phyloP scores from a whole-genome alignment of 345 rosid species.

The Gossypium longicalyx region DNA sequence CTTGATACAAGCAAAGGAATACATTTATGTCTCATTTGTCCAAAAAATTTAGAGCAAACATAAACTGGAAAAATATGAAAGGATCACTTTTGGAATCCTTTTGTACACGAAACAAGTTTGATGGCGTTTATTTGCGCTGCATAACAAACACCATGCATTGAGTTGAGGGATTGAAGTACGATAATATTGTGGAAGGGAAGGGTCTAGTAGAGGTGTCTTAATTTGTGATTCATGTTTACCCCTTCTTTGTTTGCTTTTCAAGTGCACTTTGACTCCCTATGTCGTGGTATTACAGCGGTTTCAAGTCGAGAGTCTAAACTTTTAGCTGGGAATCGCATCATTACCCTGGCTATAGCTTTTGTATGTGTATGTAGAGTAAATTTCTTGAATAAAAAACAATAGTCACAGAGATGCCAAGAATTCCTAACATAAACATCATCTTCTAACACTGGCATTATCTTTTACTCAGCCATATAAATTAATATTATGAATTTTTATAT shows the following conservation, averaged over 20 bases:
- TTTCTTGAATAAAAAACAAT: too few species aligned
- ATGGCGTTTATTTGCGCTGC: not conserved
- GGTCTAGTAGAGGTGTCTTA: slow-evolving; percentile 61
- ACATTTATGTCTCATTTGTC: slow-evolving; percentile 2
- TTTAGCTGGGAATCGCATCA: slow-evolving; percentile 80
- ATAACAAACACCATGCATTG: not conserved
- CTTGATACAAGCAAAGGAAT: not conserved
- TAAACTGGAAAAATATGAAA: not conserved
- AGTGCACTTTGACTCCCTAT: slow-evolving; percentile 86
- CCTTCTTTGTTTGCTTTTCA: slow-evolving; percentile 12
- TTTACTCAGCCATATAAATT: slow-evolving; percentile 69
- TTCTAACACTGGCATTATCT: not conserved
- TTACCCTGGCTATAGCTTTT: slow-evolving; percentile 51
- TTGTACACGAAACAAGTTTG: not conserved
- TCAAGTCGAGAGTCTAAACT: slow-evolving; percentile 94
- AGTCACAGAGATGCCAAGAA: too few species aligned
- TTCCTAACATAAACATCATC: not conserved
- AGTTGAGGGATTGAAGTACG: slow-evolving; percentile 76
- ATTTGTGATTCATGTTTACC: not conserved
- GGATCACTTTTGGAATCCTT: not conserved
- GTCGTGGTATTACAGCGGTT: slow-evolving; percentile 67
- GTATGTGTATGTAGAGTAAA: not conserved
- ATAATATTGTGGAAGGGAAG: slow-evolving; percentile 76
- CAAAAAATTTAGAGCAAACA: not conserved
- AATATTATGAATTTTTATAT: too few species aligned